A percentile compares a stretch with the other conserved stretches of the same genome.
These are phyloP conservation scores for Thecaphora thlaspeos DNA, from an alignment of 1,284 basidiomycete genomes.

Conservation along the genomic window DNA sequence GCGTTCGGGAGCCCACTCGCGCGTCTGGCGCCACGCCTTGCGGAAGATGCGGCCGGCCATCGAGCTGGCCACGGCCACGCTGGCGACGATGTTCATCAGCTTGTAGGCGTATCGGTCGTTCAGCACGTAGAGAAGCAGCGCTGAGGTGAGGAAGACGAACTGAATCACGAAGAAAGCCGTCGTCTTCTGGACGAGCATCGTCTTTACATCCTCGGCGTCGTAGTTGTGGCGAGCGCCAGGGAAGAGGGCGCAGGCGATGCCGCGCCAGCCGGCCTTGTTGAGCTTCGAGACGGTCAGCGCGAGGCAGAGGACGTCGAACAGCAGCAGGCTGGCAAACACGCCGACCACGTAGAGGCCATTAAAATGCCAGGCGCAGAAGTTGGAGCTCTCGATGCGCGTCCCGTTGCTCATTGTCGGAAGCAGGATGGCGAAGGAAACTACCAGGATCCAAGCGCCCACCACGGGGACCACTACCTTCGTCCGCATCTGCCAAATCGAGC, in stretches of 20 bases:
- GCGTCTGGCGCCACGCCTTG: conserved; percentile 41
- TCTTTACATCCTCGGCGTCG: conserved; percentile 41
- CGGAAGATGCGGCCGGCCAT: conserved; percentile 49
- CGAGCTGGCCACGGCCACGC: conserved; percentile 34
- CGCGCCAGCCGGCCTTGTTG: conserved; percentile 41
- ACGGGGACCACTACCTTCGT: conserved; percentile 30
- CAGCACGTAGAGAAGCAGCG: conserved; percentile 31
- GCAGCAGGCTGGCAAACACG: conserved; percentile 25
- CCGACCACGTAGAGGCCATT: conserved; percentile 30
- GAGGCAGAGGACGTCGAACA: conserved; percentile 41
- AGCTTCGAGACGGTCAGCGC: conserved; percentile 41
- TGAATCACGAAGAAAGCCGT: conserved; percentile 42
- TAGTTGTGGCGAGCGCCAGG: conserved; percentile 21
- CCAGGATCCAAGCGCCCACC: conserved; percentile 30
- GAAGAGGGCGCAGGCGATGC: conserved; percentile 25
- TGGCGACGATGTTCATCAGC: conserved; percentile 44
- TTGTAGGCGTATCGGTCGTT: conserved; percentile 25
- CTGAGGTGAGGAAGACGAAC: conserved; percentile 37
- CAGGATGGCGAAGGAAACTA: conserved; percentile 28
- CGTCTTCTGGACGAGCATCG: conserved; percentile 47
- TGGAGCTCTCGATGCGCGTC: conserved; percentile 22
- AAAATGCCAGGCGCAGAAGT: conserved; percentile 39
- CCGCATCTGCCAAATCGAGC: conserved; percentile 43
- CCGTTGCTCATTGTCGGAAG: conserved; percentile 30
- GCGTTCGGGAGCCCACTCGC: conserved; percentile 31